A percentile compares a stretch with the other conserved stretches of the same genome.
These are phyloP conservation scores for Coemansia sp. DNA, from an alignment of 192 early-diverging fungal genomes.

Conservation along the genomic window DNA sequence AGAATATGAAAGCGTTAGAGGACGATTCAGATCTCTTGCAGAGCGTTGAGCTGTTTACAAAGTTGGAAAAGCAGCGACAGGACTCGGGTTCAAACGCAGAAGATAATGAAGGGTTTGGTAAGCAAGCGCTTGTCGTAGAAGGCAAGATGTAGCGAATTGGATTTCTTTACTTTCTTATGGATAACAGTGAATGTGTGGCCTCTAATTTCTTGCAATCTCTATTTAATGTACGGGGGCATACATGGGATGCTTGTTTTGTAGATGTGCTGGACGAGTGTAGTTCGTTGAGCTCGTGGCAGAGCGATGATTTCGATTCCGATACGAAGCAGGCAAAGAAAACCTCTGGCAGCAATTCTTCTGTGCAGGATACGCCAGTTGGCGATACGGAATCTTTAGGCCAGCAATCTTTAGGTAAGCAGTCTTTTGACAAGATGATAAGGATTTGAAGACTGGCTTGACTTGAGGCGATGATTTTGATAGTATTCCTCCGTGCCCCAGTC, in stretches of 20 bases:
- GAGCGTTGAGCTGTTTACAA: constrained; percentile 42
- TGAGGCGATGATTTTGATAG: not conserved
- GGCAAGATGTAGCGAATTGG: not conserved
- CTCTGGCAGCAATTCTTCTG: not conserved
- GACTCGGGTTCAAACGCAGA: not conserved
- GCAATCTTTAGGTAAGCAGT: not conserved
- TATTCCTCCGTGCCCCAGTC: too few species aligned
- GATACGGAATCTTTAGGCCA: not conserved
- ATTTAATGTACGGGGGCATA: not conserved
- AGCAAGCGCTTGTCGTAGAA: constrained; percentile 11
- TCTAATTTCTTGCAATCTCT: not conserved
- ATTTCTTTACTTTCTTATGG: too few species aligned
- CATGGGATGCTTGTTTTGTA: not conserved
- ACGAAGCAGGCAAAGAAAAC: not conserved
- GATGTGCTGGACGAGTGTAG: constrained; percentile 30
- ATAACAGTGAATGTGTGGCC: too few species aligned
- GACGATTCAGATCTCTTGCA: constrained; percentile 42
- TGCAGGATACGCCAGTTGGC: not conserved
- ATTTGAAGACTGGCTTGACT: too few species aligned
- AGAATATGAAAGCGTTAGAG: constrained; percentile 8
- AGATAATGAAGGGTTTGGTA: constrained; percentile 16
- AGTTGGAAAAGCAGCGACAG: constrained; percentile 36
- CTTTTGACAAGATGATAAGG: too few species aligned
- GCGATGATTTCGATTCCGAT: not conserved
- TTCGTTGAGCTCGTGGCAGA: constrained; percentile 37